These are phyloP conservation scores for Cytospora schulzeri DNA, from an alignment of 2,329 filamentous ascomycete genomes.

Conservation along the genomic window DNA sequence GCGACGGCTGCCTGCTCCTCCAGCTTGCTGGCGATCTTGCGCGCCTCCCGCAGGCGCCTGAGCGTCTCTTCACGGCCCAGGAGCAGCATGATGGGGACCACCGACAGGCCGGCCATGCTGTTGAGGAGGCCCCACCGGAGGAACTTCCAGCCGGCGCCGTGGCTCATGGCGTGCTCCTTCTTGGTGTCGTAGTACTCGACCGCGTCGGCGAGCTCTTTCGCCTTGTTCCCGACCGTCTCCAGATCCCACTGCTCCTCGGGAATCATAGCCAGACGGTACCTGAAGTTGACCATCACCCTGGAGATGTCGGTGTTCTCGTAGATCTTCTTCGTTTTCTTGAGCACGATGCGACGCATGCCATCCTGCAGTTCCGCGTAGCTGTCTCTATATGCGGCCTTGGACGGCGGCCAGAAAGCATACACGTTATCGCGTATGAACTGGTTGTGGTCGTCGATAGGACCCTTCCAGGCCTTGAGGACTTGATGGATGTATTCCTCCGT, in stretches of 20 bases:
- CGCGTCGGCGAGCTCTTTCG: conserved; percentile 15
- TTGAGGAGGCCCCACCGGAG: conserved; percentile 38
- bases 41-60: conserved; percentile 29
- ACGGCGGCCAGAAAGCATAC: conserved; percentile 22
- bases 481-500: conserved; percentile 22
- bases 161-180: conserved; percentile 8
- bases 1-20: conserved; percentile 4
- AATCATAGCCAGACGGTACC: not conserved
- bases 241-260: conserved; percentile 8
- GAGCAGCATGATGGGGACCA: conserved; percentile 33
- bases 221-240: conserved; percentile 10
- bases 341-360: conserved; percentile 8
- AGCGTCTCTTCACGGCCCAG: conserved; percentile 37
- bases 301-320: conserved; percentile 21
- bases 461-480: conserved; percentile 26
- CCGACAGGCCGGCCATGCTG: conserved; percentile 31
- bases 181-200: conserved; percentile 21
- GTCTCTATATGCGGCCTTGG: conserved; percentile 9
- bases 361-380: conserved; percentile 15
- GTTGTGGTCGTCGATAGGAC: conserved; percentile 26
- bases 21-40: not conserved
- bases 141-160: conserved; percentile 32
- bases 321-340: not conserved
- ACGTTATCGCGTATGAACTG: conserved; percentile 20
- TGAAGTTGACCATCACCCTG: conserved; percentile 13